Base-by-base conservation (phyloP, 805 yeast genomes). In the Metschnikowia anglica region DNA sequence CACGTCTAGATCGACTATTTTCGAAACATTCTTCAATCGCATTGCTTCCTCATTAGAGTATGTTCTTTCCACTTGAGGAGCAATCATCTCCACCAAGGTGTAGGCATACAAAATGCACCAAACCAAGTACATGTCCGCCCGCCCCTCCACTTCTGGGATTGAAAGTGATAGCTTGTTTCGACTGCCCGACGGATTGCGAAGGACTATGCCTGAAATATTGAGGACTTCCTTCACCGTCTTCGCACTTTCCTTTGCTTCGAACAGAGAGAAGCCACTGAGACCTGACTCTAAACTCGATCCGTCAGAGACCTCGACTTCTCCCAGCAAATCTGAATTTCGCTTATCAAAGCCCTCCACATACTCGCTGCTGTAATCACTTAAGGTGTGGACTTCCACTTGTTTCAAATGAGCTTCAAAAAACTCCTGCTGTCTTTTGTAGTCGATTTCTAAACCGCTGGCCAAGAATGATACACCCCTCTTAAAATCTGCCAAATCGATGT, bases 101-200 rank as follows among this genome's bases (percentile, higher is more conserved):
- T 47, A 41, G 6, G 74, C 74, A 44, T 71, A 71, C 28, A 68
- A 49, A 4, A 55, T 43, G 49, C 74, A 70, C 74, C 75, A 71
- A 4, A 66, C 55, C 36, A 71, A 60, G 46, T 70, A 70, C 30
- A 64, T 61, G 48, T 70, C 74, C 6, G 65, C 37, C 7, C 72
- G 52, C 4, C 67, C 72, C 30, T 69, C 71, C 2, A 68, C 38
- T 39, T 66, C 72, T 0, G 72, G 71, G 4, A 68, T 51, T 8
- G 47, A 41, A 20, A 70, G 52, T 6, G 46, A 37, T 13, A 71
- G 52, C 34, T 59, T 55, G 38, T 62, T 60, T 23, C 49, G 48
- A 34, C 65, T 67, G 12, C 55, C 53, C 9, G 51, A 53, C 1
- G 47, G 41, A 37, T 70, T 70, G 10, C 53, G 47, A 7, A 69